A percentile compares a stretch with the other conserved stretches of the same genome.
Evolutionary conservation across 2,329 filamentous ascomycete species (phyloP).

Genomic region (Trichoderma gracile): DNA sequence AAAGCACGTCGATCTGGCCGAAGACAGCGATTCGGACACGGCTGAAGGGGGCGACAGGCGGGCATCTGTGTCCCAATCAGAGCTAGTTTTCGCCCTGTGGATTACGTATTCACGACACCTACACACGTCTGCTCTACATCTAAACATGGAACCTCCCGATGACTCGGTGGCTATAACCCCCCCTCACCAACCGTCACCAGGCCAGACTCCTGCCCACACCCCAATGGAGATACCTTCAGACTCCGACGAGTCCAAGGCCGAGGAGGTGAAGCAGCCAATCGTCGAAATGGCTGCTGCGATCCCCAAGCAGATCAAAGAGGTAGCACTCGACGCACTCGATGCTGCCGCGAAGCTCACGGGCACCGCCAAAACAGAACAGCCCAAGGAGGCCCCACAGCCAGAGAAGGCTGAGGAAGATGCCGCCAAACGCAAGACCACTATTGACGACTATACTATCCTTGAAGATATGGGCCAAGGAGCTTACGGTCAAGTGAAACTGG

Average conservation of each 20-base stretch:
- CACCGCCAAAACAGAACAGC: conserved; percentile 36
- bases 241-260: conserved; percentile 44
- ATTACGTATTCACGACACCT: conserved; percentile 94
- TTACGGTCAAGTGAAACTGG: conserved; percentile 96
- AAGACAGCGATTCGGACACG: conserved; percentile 54
- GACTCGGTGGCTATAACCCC: conserved; percentile 68
- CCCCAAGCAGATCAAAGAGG: conserved; percentile 59
- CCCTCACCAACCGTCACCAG: conserved; percentile 75
- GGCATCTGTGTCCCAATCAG: conserved; percentile 58
- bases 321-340: conserved; percentile 53
- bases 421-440: conserved; percentile 69
- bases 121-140: conserved; percentile 61
- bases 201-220: conserved; percentile 62
- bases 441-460: conserved; percentile 85
- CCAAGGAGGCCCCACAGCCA: conserved; percentile 39
- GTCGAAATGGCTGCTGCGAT: conserved; percentile 50
- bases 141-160: conserved; percentile 59
- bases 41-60: conserved; percentile 39
- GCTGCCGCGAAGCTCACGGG: conserved; percentile 57
- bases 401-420: conserved; percentile 41
- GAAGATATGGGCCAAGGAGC: conserved; percentile 99
- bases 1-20: conserved; percentile 61
- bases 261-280: conserved; percentile 29
- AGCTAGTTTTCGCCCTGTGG: conserved; percentile 94
- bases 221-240: conserved; percentile 59